Evolutionary conservation across 768 basidiomycete genomes (phyloP).

Genomic region (Suillus subaureus): DNA sequence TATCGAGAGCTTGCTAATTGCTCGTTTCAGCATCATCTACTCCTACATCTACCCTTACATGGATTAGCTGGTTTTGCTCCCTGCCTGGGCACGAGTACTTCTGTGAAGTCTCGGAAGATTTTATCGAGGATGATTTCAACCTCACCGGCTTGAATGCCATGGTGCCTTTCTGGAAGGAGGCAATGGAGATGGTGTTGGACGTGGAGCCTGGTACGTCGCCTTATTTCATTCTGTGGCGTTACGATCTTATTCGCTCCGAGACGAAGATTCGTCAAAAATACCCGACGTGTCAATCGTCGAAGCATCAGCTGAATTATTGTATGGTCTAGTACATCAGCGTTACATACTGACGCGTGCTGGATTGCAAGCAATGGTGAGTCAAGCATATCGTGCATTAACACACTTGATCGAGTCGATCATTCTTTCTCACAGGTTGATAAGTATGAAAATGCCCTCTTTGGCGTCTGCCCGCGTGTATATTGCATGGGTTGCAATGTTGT

Average conservation of each 20-base stretch:
- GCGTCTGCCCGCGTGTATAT: constrained; percentile 93
- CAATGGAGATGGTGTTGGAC: constrained; percentile 99
- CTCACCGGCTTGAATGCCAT: constrained; percentile 92
- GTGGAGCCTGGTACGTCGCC: constrained; percentile 88
- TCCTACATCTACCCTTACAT: constrained; percentile 88
- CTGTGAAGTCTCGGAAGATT: constrained; percentile 97
- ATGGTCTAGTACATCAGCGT: constrained; percentile 96
- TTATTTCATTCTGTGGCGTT: constrained; percentile 11
- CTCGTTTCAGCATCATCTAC: constrained; percentile 73
- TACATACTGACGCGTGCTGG: constrained; percentile 96
- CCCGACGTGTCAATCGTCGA: constrained; percentile 99
- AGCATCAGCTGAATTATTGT: constrained; percentile 94
- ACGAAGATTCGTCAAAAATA: constrained; percentile 93
- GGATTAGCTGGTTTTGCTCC: constrained; percentile 97
- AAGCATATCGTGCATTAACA: constrained; percentile 14
- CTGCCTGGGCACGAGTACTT: constrained; percentile 97
- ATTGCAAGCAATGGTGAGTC: constrained; percentile 86
- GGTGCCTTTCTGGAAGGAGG: constrained; percentile 99
- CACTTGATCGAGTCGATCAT: constrained; percentile 20
- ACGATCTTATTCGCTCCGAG: constrained; percentile 39
- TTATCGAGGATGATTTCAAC: constrained; percentile 99
- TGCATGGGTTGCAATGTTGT: constrained; percentile 88
- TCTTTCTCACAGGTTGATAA: constrained; percentile 75
- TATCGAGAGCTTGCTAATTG: background rate
- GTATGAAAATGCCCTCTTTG: constrained; percentile 90